Evolutionary conservation across 1,284 basidiomycete genomes (phyloP).

Genomic region (Puccinia triticina): DNA sequence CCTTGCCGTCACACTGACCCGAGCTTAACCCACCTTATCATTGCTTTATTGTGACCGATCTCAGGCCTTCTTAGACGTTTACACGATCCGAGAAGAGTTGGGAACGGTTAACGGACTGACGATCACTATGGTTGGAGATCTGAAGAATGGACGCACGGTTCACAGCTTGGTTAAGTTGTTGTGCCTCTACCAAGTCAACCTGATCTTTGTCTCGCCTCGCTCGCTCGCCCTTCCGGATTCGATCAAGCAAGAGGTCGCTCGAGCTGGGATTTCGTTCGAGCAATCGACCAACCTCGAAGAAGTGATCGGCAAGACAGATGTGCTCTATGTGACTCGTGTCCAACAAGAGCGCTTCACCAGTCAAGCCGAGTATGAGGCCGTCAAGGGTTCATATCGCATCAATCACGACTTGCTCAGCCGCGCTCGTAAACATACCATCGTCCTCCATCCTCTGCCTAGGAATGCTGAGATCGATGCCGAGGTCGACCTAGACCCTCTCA

Average conservation of each 20-base stretch:
- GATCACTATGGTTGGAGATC: constrained; percentile 86
- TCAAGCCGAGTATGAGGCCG: constrained; percentile 80
- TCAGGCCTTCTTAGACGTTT: constrained; percentile 84
- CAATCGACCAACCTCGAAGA: constrained; percentile 85
- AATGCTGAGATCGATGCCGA: constrained; percentile 97
- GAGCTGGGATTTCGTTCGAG: constrained; percentile 76
- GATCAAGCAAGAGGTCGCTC: constrained; percentile 79
- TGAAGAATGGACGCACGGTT: constrained; percentile 97
- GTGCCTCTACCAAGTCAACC: constrained; percentile 77
- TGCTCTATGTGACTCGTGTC: constrained; percentile 92
- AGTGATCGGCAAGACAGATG: constrained; percentile 89
- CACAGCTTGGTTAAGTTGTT: constrained; percentile 93
- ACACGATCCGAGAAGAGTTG: constrained; percentile 95
- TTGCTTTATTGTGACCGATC: neutral
- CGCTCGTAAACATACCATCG: constrained; percentile 94
- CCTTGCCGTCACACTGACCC: neutral
- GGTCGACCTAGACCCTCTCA: constrained; percentile 91
- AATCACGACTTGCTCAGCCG: constrained; percentile 88
- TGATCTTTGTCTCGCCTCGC: constrained; percentile 93
- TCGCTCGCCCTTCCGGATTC: constrained; percentile 87
- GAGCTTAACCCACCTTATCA: neutral
- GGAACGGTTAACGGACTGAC: constrained; percentile 97
- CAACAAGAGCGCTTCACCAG: constrained; percentile 91
- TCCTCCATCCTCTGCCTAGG: constrained; percentile 96
- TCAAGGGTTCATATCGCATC: constrained; percentile 90